Percentiles rank a stretch among this genome's conserved stretches.
Conservation (phyloP, 176 grass and related monocot species). For the Triticum aestivum region DNA sequence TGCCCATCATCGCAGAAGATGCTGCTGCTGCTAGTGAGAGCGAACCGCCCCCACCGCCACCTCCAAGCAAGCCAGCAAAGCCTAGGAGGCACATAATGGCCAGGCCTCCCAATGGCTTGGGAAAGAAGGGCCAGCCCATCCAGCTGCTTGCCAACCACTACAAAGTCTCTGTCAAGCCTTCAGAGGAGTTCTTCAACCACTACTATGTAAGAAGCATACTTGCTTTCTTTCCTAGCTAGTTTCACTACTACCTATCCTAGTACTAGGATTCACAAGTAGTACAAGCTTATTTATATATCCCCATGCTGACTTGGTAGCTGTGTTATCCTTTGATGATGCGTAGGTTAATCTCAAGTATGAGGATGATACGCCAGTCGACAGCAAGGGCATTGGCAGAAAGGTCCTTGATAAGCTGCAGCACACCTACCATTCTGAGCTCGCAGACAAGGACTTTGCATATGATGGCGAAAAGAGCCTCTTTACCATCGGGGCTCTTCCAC, state of each 20-base stretch:
- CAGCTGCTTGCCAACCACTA: slow-evolving; percentile 72
- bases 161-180: slow-evolving; percentile 50
- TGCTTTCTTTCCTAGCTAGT: background rate
- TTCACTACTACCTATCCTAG: background rate
- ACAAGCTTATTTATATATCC: background rate
- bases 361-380: slow-evolving; percentile 45
- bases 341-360: slow-evolving; percentile 72
- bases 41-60: background rate
- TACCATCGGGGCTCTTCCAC: slow-evolving; percentile 57
- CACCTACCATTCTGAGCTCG: slow-evolving; percentile 45
- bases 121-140: slow-evolving; percentile 40
- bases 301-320: background rate
- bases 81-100: slow-evolving; percentile 45
- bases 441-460: slow-evolving; percentile 64
- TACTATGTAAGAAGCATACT: slow-evolving; percentile 62
- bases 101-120: slow-evolving; percentile 53
- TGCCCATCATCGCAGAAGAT: slow-evolving; percentile 28
- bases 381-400: slow-evolving; percentile 60
- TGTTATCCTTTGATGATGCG: background rate
- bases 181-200: slow-evolving; percentile 65
- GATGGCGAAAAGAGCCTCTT: slow-evolving; percentile 68
- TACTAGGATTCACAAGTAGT: background rate
- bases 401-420: slow-evolving; percentile 67
- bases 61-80: slow-evolving; percentile 11
- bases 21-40: too few relatives aligned